Percentiles rank a stretch among this genome's conserved stretches.
Evolutionary conservation across 2,329 filamentous ascomycete genomes (phyloP).

Genomic region (Pyrenochaeta sp.): DNA sequence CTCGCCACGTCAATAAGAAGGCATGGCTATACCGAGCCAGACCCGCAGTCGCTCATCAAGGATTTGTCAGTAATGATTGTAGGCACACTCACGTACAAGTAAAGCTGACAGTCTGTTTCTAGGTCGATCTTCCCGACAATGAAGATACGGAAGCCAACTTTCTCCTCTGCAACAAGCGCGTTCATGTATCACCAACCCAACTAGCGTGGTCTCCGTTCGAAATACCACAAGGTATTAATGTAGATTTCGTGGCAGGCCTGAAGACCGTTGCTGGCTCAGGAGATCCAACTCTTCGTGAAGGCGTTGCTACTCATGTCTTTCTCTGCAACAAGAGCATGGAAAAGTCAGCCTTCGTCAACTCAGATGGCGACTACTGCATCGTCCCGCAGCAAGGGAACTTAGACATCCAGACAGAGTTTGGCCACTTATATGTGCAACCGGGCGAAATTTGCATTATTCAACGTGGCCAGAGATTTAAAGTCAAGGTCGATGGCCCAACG

Average conservation of each 20-base stretch:
- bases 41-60: conserved; percentile 49
- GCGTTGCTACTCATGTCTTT: conserved; percentile 46
- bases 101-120: neutral
- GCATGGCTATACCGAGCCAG: conserved; percentile 47
- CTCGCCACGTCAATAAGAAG: conserved; percentile 48
- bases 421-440: conserved; percentile 76
- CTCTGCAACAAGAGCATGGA: conserved; percentile 49
- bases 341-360: conserved; percentile 60
- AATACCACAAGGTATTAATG: conserved; percentile 38
- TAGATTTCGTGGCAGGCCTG: conserved; percentile 46
- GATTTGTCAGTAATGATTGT: conserved; percentile 40
- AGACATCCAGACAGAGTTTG: conserved; percentile 81
- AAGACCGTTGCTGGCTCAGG: conserved; percentile 50
- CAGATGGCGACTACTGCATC: conserved; percentile 79
- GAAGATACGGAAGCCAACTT: conserved; percentile 47
- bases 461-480: conserved; percentile 76
- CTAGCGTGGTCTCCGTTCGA: conserved; percentile 50
- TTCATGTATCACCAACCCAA: conserved; percentile 49
- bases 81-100: conserved; percentile 29
- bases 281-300: conserved; percentile 48
- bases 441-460: conserved; percentile 82
- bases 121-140: conserved; percentile 49
- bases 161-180: conserved; percentile 44
- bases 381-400: conserved; percentile 77
- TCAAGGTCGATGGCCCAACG: conserved; percentile 69